Evolutionary conservation across 2,329 filamentous ascomycete genomes (phyloP).

Genomic region (Verticillium alfalfae): DNA sequence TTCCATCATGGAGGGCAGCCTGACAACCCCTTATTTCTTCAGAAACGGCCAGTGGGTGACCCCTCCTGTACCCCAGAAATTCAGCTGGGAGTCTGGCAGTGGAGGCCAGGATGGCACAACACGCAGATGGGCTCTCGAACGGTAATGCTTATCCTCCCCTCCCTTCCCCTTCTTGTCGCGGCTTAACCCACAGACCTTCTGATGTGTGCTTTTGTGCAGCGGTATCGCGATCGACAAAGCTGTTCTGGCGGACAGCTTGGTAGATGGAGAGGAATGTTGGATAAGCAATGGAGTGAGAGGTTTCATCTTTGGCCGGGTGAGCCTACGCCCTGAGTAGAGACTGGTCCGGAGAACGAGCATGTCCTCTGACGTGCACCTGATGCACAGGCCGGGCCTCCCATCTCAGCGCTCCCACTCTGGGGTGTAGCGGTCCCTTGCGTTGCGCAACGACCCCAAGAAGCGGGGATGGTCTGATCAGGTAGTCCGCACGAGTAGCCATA

Average conservation of each 20-base stretch:
- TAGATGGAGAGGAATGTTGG: conserved; percentile 75
- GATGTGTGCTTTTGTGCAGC: conserved; percentile 20
- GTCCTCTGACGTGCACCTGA: too few relatives aligned
- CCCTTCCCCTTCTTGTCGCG: background rate
- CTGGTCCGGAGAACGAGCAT: background rate
- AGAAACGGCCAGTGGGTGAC: conserved; percentile 72
- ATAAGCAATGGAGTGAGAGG: conserved; percentile 84
- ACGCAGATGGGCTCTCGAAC: conserved; percentile 74
- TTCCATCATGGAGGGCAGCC: conserved; percentile 78
- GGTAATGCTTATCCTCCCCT: conserved; percentile 30
- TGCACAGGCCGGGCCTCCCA: too few relatives aligned
- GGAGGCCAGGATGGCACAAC: conserved; percentile 83
- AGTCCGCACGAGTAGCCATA: background rate
- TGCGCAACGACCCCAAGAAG: background rate
- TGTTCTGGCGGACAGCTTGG: conserved; percentile 54
- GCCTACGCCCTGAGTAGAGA: conserved; percentile 11
- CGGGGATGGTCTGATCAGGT: background rate
- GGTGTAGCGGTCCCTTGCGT: background rate
- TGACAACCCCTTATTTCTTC: conserved; percentile 79
- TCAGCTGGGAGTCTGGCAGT: conserved; percentile 36
- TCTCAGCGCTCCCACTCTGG: too few relatives aligned
- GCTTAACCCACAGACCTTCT: conserved; percentile 6
- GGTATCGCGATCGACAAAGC: conserved; percentile 60
- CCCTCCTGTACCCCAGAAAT: conserved; percentile 52
- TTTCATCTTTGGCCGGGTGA: conserved; percentile 52